phyloP scores from a whole-genome alignment of 345 rosid genomes.

The Citrus glauca region DNA sequence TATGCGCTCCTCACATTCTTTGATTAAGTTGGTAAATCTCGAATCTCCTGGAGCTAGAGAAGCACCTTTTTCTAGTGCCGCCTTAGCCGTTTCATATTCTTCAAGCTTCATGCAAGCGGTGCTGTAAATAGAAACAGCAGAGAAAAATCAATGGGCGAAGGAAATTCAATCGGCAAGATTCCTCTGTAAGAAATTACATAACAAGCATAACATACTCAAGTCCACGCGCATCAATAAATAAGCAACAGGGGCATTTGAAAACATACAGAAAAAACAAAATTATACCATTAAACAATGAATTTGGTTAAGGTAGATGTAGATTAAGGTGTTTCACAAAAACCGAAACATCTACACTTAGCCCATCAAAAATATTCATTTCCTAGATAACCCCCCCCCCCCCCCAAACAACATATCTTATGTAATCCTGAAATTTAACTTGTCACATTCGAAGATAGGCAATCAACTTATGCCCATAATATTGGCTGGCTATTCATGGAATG shows the following conservation, averaged over 20 bases:
- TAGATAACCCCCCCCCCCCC: too few species aligned
- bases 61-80: conserved; percentile 68
- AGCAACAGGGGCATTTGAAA: neutral
- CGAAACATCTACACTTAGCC: neutral
- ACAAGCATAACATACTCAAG: neutral
- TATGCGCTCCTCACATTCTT: conserved; percentile 60
- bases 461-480: too few species aligned
- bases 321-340: neutral
- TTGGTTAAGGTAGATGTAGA: neutral
- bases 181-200: neutral
- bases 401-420: neutral
- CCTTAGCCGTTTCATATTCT: conserved; percentile 82
- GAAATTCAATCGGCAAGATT: neutral
- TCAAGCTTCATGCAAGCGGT: conserved; percentile 87
- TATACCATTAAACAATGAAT: neutral
- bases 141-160: neutral
- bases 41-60: conserved; percentile 49
- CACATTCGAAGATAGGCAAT: too few species aligned
- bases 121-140: conserved; percentile 31
- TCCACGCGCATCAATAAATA: neutral
- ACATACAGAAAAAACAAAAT: neutral
- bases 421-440: neutral
- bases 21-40: conserved; percentile 64
- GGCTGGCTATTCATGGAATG: neutral
- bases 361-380: neutral